Evolutionary conservation across 2,329 filamentous ascomycete genomes (phyloP), one percentile per base, ranked within the genome.

Genomic region (Fusarium ramigenum): DNA sequence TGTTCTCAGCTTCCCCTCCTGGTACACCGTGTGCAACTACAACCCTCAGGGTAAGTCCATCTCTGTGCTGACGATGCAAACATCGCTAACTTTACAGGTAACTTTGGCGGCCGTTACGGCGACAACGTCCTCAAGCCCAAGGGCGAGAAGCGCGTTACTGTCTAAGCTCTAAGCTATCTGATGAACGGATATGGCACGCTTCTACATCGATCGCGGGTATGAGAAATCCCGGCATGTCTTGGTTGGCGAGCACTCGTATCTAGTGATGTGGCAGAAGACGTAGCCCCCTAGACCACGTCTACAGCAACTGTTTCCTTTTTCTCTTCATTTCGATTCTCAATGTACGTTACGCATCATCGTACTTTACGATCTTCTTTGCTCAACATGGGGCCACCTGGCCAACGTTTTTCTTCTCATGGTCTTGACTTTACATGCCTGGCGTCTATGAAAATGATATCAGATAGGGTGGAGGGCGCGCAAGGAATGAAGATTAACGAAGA

Each of bases 1-100:
- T 39, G 82, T 89, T 72, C 72, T 79, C 28, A 74, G 66, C 74
- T 82, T 90, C 85, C 87, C 86, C 42, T 83, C 90, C n/a, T 91
- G 89, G 84, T 94, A 90, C 86, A 95, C 93, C 36, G 94, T 97
- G 78, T 97, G 94, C 91, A 96, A 97, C 88, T 97, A 97, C 86
- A 85, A 84, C 75, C 87, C 90, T 70, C 84, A 90, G 72, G 94
- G 93, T 93, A 90, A 82, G 90, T 82, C 34, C 34, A 28, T 15
- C 15, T 44, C 4, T 8, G 59, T 25, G 11, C 32, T 66, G 46
- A 19, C 21, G 10, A 66, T 36, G 18, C 11, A 19, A 23, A 19
- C 10, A 18, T 30, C 7, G 28, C 64, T 65, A 50, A 75, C 43
- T 18, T 32, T 16, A 7, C 34, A 88, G 88, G 88, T 75, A 90